Evolutionary conservation across 139 green algal species (phyloP), one percentile per base, ranked within the genome.

Genomic region (Ettlia oleoabundans): DNA sequence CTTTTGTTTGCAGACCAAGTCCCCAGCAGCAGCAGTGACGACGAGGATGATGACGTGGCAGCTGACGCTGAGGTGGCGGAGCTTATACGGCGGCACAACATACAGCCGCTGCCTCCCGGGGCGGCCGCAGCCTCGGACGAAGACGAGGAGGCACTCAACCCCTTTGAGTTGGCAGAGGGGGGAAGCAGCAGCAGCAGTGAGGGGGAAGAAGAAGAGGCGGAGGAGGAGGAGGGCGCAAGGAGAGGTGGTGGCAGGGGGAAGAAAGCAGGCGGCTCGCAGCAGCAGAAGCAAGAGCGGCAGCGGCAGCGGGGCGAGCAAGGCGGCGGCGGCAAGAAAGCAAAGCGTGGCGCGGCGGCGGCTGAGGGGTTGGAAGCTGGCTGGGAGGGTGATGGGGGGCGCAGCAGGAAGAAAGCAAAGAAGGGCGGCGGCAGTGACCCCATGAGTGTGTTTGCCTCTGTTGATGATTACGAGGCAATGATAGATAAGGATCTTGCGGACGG

Each of bases 401-500:
- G 22, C 26, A 35, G 2, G 67, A 40, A 22, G 42, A n/a, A n/a
- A n/a, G n/a, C n/a, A n/a, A 41, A 1, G 70, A 32, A 26, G 15
- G 42, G 4, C 4, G 26, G 28, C 37, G 42, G 37, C 40, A 72
- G 69, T 26, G 78, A 80, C 47, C 76, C 85, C 4, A 68, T 52
- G 21, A 81, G 65, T 61, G 70, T 90, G 28, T 95, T 95, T 89
- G 92, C 91, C 0, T 82, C 82, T 9, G 91, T 88, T 1, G 89
- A 94, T 33, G 88, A 93, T 22, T 95, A 92, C 53, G 81, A 58
- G 19, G 75, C 51, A 22, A 51, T 85, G 30, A 90, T 91, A 68
- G 71, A 89, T 0, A 13, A 33, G 22, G 80, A 80, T 21, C 19
- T 80, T n/a, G 37, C 52, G 1, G 35, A n/a, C 13, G 73, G 2